phyloP scores from a whole-genome alignment of 306 rosid species.

The Morella rubra region DNA sequence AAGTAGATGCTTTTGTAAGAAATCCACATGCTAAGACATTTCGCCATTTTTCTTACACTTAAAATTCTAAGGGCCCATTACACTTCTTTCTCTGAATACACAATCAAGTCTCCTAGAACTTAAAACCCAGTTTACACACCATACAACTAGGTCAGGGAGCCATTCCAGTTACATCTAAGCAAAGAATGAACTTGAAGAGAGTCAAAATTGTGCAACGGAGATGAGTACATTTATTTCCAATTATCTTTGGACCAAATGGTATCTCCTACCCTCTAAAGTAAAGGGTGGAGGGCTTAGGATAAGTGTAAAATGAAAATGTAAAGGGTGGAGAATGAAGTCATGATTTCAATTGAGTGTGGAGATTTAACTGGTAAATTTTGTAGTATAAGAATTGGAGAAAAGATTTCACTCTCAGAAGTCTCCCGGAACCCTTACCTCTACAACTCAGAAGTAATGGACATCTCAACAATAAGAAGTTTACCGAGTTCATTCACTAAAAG shows the following conservation, averaged over 20 bases:
- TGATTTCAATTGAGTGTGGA: neutral
- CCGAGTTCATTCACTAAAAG: conserved; percentile 9
- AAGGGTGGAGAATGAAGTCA: neutral
- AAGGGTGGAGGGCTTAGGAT: too few species aligned
- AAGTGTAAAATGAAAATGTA: neutral
- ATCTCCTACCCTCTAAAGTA: neutral
- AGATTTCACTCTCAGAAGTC: neutral
- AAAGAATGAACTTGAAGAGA: neutral
- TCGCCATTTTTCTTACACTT: neutral
- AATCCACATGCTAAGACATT: neutral
- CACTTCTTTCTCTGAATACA: neutral
- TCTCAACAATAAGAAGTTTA: neutral
- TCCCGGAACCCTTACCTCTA: neutral
- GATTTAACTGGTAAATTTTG: too few species aligned
- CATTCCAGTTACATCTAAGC: neutral
- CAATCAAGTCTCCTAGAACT: neutral
- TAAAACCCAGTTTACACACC: neutral
- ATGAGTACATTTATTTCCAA: too few species aligned
- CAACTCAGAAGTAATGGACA: neutral
- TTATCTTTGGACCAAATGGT: neutral
- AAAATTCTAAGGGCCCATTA: neutral
- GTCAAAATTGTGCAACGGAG: neutral
- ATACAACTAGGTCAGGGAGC: neutral
- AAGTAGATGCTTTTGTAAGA: neutral
- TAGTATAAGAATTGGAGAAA: too few species aligned